Evolutionary conservation across 306 rosid genomes (phyloP).

Genomic region (Medicago arabica): DNA sequence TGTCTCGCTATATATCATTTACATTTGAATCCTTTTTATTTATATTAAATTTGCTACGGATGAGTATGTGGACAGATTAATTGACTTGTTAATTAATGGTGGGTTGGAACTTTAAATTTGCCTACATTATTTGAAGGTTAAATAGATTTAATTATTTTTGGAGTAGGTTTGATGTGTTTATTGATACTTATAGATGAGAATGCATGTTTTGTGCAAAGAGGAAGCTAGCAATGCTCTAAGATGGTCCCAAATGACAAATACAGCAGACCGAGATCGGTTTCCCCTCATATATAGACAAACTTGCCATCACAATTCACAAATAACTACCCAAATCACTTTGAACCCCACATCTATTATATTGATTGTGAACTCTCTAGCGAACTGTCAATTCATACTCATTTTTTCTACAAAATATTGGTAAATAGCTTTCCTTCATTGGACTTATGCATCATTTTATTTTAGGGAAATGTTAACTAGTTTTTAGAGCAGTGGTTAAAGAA

Average conservation of each 20-base stretch:
- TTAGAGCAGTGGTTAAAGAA: too few relatives aligned
- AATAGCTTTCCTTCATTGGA: not conserved
- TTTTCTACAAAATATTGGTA: not conserved
- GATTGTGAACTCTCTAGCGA: conserved; percentile 10
- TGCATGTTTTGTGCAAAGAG: not conserved
- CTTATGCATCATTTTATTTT: not conserved
- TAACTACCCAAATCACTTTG: conserved; percentile 34
- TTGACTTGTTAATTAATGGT: too few relatives aligned
- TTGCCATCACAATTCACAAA: conserved; percentile 10
- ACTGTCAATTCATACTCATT: conserved; percentile 15
- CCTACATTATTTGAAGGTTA: not conserved
- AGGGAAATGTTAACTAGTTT: too few relatives aligned
- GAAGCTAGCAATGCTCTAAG: not conserved
- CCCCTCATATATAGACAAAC: conserved; percentile 21
- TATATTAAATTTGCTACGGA: too few relatives aligned
- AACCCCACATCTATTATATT: conserved; percentile 31
- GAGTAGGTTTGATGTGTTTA: too few relatives aligned
- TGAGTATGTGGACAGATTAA: too few relatives aligned
- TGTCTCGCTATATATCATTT: too few relatives aligned
- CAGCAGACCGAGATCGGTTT: conserved; percentile 2
- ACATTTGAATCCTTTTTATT: too few relatives aligned
- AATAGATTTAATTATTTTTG: not conserved
- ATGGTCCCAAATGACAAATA: conserved; percentile 32
- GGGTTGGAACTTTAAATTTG: too few relatives aligned
- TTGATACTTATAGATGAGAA: not conserved